Conservation (phyloP, 768 basidiomycete genomes). For the Russula griseocarnosa region DNA sequence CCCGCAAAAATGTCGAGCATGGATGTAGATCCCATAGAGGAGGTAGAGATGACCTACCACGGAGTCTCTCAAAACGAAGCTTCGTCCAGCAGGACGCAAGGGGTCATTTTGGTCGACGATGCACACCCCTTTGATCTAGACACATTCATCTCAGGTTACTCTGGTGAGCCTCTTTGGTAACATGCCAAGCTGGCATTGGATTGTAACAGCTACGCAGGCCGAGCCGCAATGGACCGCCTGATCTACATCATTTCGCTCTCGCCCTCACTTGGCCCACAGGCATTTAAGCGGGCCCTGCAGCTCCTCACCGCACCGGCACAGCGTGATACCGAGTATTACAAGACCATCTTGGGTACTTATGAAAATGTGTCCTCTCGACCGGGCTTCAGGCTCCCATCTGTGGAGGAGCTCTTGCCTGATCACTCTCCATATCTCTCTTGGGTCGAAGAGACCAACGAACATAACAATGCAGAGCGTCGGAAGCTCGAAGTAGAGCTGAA, state of each 20-base stretch:
- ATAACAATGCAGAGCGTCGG: conserved; percentile 68
- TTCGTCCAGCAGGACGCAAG: conserved; percentile 12
- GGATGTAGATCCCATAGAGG: conserved; percentile 26
- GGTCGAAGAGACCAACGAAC: conserved; percentile 63
- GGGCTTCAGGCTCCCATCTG: conserved; percentile 43
- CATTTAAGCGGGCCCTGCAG: conserved; percentile 61
- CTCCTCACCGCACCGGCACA: conserved; percentile 52
- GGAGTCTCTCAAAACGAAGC: conserved; percentile 9
- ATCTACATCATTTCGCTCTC: conserved; percentile 60
- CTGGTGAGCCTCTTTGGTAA: conserved; percentile 46
- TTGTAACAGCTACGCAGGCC: conserved; percentile 44
- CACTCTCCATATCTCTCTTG: conserved; percentile 44
- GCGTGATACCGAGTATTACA: conserved; percentile 63
- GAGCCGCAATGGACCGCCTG: conserved; percentile 70
- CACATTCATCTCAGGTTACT: conserved; percentile 68
- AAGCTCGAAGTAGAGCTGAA: conserved; percentile 92
- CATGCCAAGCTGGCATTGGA: neutral
- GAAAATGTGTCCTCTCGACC: conserved; percentile 40
- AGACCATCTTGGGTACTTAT: conserved; percentile 50
- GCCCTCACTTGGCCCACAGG: conserved; percentile 67
- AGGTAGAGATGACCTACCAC: conserved; percentile 20
- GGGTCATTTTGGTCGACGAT: conserved; percentile 51
- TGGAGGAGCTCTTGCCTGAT: conserved; percentile 51
- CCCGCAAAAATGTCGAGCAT: conserved; percentile 21
- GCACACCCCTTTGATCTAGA: conserved; percentile 88